A percentile compares a stretch with the other conserved stretches of the same genome.
Evolutionary conservation across 2,329 filamentous ascomycete species (phyloP).

Genomic region (Madurella mycetomatis): DNA sequence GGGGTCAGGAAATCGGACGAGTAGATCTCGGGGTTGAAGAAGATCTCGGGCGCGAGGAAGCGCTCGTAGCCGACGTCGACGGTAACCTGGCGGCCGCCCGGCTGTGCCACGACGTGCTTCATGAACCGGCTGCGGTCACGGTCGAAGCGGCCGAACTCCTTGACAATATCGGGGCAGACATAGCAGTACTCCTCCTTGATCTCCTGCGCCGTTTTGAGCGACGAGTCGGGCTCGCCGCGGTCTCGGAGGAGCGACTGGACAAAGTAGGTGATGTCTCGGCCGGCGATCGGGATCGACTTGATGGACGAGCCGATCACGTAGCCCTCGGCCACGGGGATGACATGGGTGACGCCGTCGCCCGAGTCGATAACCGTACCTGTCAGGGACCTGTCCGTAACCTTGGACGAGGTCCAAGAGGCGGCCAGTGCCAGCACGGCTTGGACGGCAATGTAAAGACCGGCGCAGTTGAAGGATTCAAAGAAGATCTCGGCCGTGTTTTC

Average conservation of each 20-base stretch:
- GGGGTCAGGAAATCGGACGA: conserved; percentile 97
- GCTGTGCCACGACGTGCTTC: conserved; percentile 81
- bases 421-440: conserved; percentile 95
- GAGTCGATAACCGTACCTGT: conserved; percentile 98
- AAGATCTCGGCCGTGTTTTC: conserved; percentile 99
- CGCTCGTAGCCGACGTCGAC: conserved; percentile 97
- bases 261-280: conserved; percentile 97
- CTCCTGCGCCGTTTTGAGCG: conserved; percentile 92
- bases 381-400: conserved; percentile 91
- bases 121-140: conserved; percentile 85
- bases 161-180: conserved; percentile 96
- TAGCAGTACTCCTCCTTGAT: conserved; percentile 99
- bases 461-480: conserved; percentile 99
- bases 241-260: conserved; percentile 94
- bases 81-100: conserved; percentile 75
- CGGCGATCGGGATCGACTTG: conserved; percentile 97
- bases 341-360: conserved; percentile 97
- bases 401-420: conserved; percentile 97
- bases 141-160: conserved; percentile 94
- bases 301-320: conserved; percentile 99
- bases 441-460: conserved; percentile 96
- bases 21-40: conserved; percentile 99
- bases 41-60: conserved; percentile 97
- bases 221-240: conserved; percentile 93
- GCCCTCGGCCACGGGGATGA: conserved; percentile 96